phyloP scores from a whole-genome alignment of 768 basidiomycete genomes.

The Coprinopsis strossmayeri region DNA sequence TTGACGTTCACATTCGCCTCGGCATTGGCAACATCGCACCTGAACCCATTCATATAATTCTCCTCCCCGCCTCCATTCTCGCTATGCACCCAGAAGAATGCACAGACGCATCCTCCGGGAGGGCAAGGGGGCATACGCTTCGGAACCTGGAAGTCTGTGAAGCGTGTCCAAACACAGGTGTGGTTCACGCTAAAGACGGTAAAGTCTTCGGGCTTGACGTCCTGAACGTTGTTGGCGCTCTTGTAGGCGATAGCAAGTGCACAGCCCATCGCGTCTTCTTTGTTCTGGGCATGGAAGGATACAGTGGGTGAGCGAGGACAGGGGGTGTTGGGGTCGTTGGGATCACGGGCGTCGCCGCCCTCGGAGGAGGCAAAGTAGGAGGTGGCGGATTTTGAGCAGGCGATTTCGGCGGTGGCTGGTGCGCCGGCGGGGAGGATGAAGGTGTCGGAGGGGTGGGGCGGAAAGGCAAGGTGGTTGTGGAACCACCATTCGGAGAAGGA shows the following conservation, averaged over 20 bases:
- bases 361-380: slow-evolving; percentile 46
- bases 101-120: slow-evolving; percentile 55
- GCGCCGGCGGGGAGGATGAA: slow-evolving; percentile 57
- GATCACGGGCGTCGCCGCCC: slow-evolving; percentile 46
- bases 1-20: slow-evolving; percentile 40
- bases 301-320: slow-evolving; percentile 40
- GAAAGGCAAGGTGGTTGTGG: slow-evolving; percentile 51
- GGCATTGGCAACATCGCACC: slow-evolving; percentile 48
- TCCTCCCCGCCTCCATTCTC: slow-evolving; percentile 56
- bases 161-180: slow-evolving; percentile 66
- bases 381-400: slow-evolving; percentile 56
- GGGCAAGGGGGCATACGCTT: slow-evolving; percentile 64
- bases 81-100: slow-evolving; percentile 73
- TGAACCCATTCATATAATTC: slow-evolving; percentile 75
- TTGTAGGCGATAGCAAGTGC: slow-evolving; percentile 76
- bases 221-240: slow-evolving; percentile 41
- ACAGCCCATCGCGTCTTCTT: slow-evolving; percentile 54
- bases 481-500: slow-evolving; percentile 61
- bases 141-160: slow-evolving; percentile 67
- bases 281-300: slow-evolving; percentile 50
- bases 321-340: slow-evolving; percentile 39
- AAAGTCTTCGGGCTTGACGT: slow-evolving; percentile 63
- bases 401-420: slow-evolving; percentile 45
- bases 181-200: slow-evolving; percentile 71
- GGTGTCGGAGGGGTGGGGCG: slow-evolving; percentile 49